Evolutionary conservation across 2,329 filamentous ascomycete genomes (phyloP), one percentile per base, ranked within the genome.

Genomic region (Ophiocordyceps camponoti-rufipedis): DNA sequence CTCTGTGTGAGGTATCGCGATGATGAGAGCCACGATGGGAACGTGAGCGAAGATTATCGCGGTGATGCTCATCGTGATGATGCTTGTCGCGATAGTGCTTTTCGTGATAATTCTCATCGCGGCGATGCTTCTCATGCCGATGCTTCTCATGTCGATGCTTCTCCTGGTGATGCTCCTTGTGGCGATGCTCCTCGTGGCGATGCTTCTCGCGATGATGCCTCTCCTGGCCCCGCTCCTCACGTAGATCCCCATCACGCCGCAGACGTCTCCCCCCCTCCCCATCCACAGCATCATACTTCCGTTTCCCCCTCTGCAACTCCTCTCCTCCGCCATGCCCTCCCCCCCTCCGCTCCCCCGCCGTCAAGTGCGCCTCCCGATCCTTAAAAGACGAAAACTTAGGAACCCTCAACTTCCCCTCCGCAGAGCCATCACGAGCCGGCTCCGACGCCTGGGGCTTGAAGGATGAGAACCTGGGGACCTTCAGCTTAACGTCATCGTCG

Each of bases 331-430:
- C 47, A n/a, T 52, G 49, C 45, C 47, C 47, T 16, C 45, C 43
- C 12, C 42, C 45, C 28, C 42, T 53, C 32, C 52, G 49, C 29
- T 50, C 8, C n/a, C 47, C 29, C 29, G 29, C 4, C 9, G 12
- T 72, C 49, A 71, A 45, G 46, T 31, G 41, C 0, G 55, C 19
- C 11, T 50, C 50, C 23, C 55, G 58, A 35, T 74, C 42, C 51
- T 73, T 80, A 65, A 88, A 89, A 50, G 83, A 88, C 19, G 75
- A 69, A 56, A 89, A 88, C 53, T 78, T 86, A 6, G 84, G 84
- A 4, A 54, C 52, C 11, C 52, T 56, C 28, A 55, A 38, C 12
- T 52, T 49, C 10, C 41, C 35, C 31, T 50, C 50, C 23, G 23
- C 23, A 23, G 23, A 5, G 3, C 23, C 23, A 23, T 23, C 23